These are phyloP conservation scores for Penicillium verrucosum DNA, from an alignment of 2,329 filamentous ascomycete genomes.

Conservation along the genomic window DNA sequence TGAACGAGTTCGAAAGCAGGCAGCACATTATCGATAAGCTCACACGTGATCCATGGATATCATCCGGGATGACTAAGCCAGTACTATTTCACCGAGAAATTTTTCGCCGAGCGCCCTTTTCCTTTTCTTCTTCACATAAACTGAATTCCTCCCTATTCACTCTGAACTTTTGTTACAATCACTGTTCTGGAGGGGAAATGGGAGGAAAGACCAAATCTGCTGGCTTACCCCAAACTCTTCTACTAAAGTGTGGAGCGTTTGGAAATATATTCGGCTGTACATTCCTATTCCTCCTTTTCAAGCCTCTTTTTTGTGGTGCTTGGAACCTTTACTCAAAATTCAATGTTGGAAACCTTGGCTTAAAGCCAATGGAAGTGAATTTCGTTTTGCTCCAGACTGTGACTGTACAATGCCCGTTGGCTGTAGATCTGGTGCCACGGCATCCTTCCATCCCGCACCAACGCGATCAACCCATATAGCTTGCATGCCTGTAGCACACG, in stretches of 20 bases:
- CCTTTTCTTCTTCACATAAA: constrained; percentile 39
- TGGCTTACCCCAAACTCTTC: constrained; percentile 48
- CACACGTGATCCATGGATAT: constrained; percentile 12
- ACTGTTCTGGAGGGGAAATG: constrained; percentile 48
- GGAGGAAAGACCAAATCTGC: constrained; percentile 43
- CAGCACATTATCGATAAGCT: constrained; percentile 36
- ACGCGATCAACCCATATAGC: constrained; percentile 65
- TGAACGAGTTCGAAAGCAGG: constrained; percentile 8
- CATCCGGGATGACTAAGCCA: constrained; percentile 11
- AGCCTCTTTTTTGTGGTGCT: background rate
- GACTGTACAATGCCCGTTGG: constrained; percentile 53
- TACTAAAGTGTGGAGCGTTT: constrained; percentile 42
- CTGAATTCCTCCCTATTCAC: constrained; percentile 49
- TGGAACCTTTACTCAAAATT: background rate
- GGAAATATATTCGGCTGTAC: constrained; percentile 48
- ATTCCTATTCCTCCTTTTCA: constrained; percentile 29
- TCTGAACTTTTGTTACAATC: constrained; percentile 41
- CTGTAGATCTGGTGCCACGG: constrained; percentile 48
- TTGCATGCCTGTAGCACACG: constrained; percentile 58
- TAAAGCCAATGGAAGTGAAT: constrained; percentile 23
- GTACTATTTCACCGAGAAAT: constrained; percentile 20
- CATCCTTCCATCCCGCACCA: constrained; percentile 64
- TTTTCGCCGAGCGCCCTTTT: constrained; percentile 19
- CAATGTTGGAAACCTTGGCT: background rate
- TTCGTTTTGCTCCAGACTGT: constrained; percentile 52